Evolutionary conservation across 345 rosid species (phyloP), one percentile per base, ranked within the genome.

Genomic region (Draba incana): DNA sequence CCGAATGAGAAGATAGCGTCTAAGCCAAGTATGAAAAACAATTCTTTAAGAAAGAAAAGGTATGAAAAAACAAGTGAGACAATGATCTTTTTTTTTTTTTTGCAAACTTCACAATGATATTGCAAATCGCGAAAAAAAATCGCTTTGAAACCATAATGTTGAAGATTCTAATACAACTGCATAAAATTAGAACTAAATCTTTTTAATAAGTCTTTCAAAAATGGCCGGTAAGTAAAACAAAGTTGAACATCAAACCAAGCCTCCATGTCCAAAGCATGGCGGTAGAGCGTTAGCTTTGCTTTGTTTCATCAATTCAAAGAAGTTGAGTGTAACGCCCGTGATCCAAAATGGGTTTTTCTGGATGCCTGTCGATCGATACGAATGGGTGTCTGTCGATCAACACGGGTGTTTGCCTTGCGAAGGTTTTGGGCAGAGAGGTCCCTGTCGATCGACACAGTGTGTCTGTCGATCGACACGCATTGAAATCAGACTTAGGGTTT

Each of bases 91-190:
- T 28, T 28, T 2, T 28, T 28, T 4, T 27, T 2, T 27, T 4
- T 28, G 4, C 31, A 28, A 28, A 28, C 31, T 28, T 28, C 4
- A 4, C 30, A 27, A 27, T 27, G 30, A 54, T 42, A 24, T 4
- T 28, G 6, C 11, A 41, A 12, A 50, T 27, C 3, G 14, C 48
- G 15, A 14, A 12, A 24, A 13, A 13, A 14, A 7, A 16, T 35
- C 7, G n/a, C n/a, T 64, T 5, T 38, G 44, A 65, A 37, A 30
- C 41, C 15, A 52, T 53, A 20, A 64, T 14, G 12, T 39, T 24
- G 20, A 35, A 63, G 45, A 62, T 10, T 15, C 67, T 33, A 28
- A 6, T 8, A 46, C 9, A 62, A 9, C 55, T 62, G n/a, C 2
- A 9, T 20, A 20, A 20, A 20, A 20, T 20, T 1, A 20, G 20